Percentiles rank a stretch among this genome's conserved stretches.
phyloP scores from a whole-genome alignment of 106 monocot genomes.

The Ottelia alismoides region DNA sequence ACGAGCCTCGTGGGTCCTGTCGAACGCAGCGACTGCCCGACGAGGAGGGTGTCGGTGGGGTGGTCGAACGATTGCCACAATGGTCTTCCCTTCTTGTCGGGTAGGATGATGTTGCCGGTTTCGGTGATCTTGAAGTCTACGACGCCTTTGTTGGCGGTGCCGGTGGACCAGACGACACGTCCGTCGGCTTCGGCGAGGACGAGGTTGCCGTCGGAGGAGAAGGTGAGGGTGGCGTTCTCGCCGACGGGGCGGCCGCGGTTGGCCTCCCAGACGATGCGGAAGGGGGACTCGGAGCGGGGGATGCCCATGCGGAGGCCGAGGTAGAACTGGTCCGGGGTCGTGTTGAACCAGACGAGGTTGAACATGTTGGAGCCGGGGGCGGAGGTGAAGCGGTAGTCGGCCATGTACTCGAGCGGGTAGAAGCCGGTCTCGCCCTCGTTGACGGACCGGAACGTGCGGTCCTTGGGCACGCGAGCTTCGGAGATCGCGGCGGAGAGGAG shows the following conservation, averaged over 20 bases:
- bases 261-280: no score
- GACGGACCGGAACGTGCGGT: constrained; percentile 31
- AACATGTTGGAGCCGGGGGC: no score
- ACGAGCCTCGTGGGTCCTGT: constrained; percentile 28
- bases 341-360: no score
- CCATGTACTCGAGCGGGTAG: constrained; percentile 41
- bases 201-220: no score
- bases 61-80: no score
- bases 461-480: constrained; percentile 2
- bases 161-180: no score
- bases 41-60: no score
- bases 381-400: no score
- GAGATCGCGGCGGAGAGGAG: constrained; percentile 3
- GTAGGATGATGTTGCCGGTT: constrained; percentile 40
- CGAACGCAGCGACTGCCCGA: constrained; percentile 31
- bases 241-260: no score
- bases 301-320: constrained; percentile 60
- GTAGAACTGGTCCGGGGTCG: no score
- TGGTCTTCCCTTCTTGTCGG: constrained; percentile 8
- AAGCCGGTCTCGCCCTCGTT: constrained; percentile 55
- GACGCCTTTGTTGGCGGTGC: constrained; percentile 39
- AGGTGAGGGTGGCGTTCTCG: no score
- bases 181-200: no score
- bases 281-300: constrained; percentile 29
- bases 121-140: constrained; percentile 19